Evolutionary conservation across 257 asterid genomes (phyloP).

Genomic region (Leonotis leonurus): DNA sequence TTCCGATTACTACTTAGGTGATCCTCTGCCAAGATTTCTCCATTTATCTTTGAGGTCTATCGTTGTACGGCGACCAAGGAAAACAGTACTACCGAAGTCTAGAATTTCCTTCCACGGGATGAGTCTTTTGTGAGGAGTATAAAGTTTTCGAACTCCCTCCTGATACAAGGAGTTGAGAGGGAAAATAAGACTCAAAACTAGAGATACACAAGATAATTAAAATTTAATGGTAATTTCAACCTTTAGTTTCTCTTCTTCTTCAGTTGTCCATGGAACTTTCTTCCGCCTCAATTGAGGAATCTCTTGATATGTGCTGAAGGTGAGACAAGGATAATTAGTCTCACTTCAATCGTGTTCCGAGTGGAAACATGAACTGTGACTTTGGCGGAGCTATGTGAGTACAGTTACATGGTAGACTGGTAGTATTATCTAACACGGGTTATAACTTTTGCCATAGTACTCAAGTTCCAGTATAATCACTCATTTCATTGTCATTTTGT

Average conservation of each 20-base stretch:
- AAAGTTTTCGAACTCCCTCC: constrained; percentile 38
- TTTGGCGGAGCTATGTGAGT: not conserved
- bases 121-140: constrained; percentile 8
- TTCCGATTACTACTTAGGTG: constrained; percentile 13
- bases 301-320: constrained; percentile 34
- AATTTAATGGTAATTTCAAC: constrained; percentile 25
- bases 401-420: not conserved
- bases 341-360: too few species aligned
- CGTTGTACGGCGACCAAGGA: constrained; percentile 36
- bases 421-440: not conserved
- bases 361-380: too few species aligned
- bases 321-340: not conserved
- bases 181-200: not conserved
- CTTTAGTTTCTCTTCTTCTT: constrained; percentile 55
- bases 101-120: constrained; percentile 50
- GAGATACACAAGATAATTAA: not conserved
- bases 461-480: not conserved
- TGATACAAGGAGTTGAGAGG: constrained; percentile 21
- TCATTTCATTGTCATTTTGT: not conserved
- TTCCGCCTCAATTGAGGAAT: constrained; percentile 36
- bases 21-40: constrained; percentile 50
- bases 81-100: constrained; percentile 45
- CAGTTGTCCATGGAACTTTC: constrained; percentile 41
- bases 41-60: constrained; percentile 72
- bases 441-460: not conserved